Percentiles rank a stretch among this genome's conserved stretches.
These are phyloP conservation scores for Lipomyces japonicus DNA, from an alignment of 805 yeast genomes.

Conservation along the genomic window DNA sequence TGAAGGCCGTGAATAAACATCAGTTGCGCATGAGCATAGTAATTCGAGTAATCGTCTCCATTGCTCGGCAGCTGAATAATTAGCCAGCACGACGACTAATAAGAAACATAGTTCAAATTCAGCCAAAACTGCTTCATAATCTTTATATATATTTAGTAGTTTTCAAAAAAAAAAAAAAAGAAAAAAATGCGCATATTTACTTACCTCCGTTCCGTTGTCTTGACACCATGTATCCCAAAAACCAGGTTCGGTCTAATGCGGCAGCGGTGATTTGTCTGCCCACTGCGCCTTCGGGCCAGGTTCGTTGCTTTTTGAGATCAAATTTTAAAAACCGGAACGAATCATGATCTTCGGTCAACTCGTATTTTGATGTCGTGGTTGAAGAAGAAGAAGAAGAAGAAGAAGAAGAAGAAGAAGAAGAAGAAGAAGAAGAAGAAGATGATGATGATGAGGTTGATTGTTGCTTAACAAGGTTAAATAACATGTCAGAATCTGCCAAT, in stretches of 20 bases:
- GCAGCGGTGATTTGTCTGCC: slow-evolving; percentile 48
- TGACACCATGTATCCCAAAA: slow-evolving; percentile 41
- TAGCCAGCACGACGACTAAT: slow-evolving; percentile 52
- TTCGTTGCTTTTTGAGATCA: slow-evolving; percentile 39
- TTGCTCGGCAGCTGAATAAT: slow-evolving; percentile 59
- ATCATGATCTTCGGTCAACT: slow-evolving; percentile 23
- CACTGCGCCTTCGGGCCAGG: slow-evolving; percentile 40
- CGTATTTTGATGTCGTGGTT: background rate
- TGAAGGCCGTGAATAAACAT: slow-evolving; percentile 31
- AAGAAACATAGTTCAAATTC: slow-evolving; percentile 55
- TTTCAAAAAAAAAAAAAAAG: too few species aligned
- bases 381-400: background rate
- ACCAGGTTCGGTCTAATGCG: slow-evolving; percentile 61
- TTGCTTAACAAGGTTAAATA: too few species aligned
- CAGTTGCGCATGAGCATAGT: slow-evolving; percentile 39
- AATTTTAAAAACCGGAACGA: slow-evolving; percentile 45
- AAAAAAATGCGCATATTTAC: background rate
- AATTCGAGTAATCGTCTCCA: slow-evolving; percentile 56
- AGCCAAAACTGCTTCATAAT: slow-evolving; percentile 41
- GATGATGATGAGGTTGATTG: too few species aligned
- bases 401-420: background rate
- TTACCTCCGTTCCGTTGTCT: slow-evolving; percentile 19
- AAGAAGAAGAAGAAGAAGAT: slow-evolving; percentile 17
- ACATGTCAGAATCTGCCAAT: slow-evolving; percentile 38
- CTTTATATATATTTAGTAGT: slow-evolving; percentile 33